Conservation (phyloP, 78 protist species). For the Emiliania huxleyi region DNA sequence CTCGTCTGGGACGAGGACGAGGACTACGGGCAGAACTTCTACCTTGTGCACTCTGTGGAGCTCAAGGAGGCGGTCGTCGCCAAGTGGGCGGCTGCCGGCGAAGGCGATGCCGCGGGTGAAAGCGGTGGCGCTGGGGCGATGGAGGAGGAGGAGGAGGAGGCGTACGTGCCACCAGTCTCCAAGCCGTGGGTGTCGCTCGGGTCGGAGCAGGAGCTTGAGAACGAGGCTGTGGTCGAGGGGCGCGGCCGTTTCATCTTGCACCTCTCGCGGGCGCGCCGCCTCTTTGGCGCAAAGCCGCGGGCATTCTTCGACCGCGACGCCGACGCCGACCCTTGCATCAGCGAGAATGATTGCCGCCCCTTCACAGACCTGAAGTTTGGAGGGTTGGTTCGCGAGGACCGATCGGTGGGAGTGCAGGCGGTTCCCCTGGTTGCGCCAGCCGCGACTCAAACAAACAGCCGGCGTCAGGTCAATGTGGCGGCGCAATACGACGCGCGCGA, state of each 20-base stretch:
- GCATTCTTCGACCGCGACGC: constrained; percentile 30
- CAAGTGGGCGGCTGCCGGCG: background rate
- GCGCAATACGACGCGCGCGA: background rate
- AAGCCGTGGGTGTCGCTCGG: constrained; percentile 31
- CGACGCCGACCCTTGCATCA: background rate
- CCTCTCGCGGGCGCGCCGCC: background rate
- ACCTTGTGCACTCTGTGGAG: background rate
- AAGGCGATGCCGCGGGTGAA: background rate
- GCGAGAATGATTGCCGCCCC: background rate
- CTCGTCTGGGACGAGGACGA: constrained; percentile 36
- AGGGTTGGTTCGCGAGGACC: background rate
- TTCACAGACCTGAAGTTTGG: constrained; percentile 35
- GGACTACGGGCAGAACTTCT: constrained; percentile 32
- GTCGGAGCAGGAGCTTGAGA: background rate
- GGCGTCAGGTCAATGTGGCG: background rate
- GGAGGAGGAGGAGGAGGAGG: constrained; percentile 9
- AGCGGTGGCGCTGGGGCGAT: too few species aligned
- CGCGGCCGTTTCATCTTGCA: background rate
- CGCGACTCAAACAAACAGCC: background rate
- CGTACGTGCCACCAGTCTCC: background rate
- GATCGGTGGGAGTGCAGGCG: constrained; percentile 5
- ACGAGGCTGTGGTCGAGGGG: background rate
- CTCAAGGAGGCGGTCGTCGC: background rate
- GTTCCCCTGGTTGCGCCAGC: background rate
- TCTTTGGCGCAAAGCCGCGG: background rate